Evolutionary conservation across 2,329 filamentous ascomycete species (phyloP).

Genomic region (Penicillium aurantiogriseum): DNA sequence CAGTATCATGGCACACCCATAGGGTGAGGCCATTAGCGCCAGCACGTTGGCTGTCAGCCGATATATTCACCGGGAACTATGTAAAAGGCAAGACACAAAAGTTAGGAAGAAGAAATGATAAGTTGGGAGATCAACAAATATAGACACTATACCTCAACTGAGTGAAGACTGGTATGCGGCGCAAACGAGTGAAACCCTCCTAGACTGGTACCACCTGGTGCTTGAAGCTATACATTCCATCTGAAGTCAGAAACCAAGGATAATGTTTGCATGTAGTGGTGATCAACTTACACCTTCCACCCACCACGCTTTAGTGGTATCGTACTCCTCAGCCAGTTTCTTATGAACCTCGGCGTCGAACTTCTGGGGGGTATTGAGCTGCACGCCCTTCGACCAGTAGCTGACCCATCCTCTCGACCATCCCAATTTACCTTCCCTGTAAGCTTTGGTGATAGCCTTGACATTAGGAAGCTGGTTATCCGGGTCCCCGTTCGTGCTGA

Average conservation of each 20-base stretch:
- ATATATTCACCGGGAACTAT: not conserved
- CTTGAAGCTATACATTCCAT: not conserved
- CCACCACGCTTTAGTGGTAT: conserved; percentile 4
- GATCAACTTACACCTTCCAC: conserved; percentile 7
- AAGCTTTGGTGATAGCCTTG: not conserved
- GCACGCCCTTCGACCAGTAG: conserved; percentile 10
- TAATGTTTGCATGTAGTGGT: not conserved
- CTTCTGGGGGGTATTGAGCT: conserved; percentile 6
- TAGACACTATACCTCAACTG: not conserved
- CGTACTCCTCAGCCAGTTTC: not conserved
- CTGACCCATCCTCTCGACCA: conserved; percentile 6
- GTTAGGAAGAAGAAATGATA: not conserved
- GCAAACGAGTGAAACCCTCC: not conserved
- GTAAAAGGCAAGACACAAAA: not conserved
- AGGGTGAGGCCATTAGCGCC: not conserved
- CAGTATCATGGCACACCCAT: conserved; percentile 1
- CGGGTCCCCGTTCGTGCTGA: not conserved
- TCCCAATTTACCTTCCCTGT: not conserved
- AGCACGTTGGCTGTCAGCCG: not conserved
- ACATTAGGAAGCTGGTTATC: conserved; percentile 7
- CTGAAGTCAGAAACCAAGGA: not conserved
- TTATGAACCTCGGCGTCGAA: conserved; percentile 1
- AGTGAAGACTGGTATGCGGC: not conserved
- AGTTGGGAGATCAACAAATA: not conserved
- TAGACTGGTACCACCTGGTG: not conserved